These are phyloP conservation scores for Marasmius oreades DNA, from an alignment of 1,284 basidiomycete species.

Conservation along the genomic window DNA sequence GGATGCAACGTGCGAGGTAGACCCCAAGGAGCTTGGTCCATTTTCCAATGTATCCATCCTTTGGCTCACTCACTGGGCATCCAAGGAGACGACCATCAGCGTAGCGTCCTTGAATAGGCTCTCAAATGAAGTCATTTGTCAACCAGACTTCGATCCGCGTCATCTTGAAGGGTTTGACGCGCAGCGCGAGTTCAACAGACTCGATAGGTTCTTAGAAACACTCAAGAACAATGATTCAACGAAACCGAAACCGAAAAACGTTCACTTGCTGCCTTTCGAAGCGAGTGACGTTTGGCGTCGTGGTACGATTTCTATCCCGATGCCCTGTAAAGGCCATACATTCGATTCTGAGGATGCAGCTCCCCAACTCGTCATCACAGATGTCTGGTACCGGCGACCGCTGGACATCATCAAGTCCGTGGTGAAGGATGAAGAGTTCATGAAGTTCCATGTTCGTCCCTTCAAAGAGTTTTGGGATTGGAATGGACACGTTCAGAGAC, in stretches of 20 bases:
- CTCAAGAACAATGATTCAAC: too few relatives aligned
- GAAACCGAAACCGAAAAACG: slow-evolving; percentile 8
- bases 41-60: background rate
- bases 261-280: background rate
- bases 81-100: background rate
- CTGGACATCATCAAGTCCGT: too few relatives aligned
- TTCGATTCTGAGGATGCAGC: too few relatives aligned
- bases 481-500: slow-evolving; percentile 8
- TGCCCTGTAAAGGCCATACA: too few relatives aligned
- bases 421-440: too few relatives aligned
- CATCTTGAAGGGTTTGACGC: slow-evolving; percentile 1
- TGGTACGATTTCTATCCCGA: too few relatives aligned
- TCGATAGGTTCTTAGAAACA: slow-evolving; percentile 1
- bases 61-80: background rate
- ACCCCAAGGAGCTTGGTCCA: too few relatives aligned
- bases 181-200: background rate
- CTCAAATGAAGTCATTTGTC: background rate
- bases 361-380: too few relatives aligned
- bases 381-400: too few relatives aligned
- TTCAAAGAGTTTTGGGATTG: slow-evolving; percentile 19
- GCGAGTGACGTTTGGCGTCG: background rate
- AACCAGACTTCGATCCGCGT: background rate
- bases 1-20: too few relatives aligned
- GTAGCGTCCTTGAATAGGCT: too few relatives aligned
- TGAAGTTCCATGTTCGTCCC: slow-evolving; percentile 10